Base-by-base conservation (phyloP, 1,139 yeast genomes). In the Saccharomyces hybrid region DNA sequence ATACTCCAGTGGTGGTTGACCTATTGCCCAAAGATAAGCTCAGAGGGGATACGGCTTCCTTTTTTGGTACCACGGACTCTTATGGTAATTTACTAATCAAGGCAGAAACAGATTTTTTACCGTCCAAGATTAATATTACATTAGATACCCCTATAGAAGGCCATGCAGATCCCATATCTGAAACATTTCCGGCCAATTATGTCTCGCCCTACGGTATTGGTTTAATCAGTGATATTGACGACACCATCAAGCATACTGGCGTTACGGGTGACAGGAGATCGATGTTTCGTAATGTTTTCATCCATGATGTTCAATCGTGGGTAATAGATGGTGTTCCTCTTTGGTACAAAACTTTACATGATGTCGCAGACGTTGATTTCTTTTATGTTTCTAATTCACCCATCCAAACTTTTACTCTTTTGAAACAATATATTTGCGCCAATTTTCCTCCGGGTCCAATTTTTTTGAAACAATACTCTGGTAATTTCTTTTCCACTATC, bases 341-440 rank as follows among this genome's bases (percentile, higher is more conserved):
- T 31, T 89, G 96, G 91, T 89, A 82, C 66, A 66, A 74, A 48
- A 63, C 71, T 60, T 64, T 83, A 59, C 57, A 57, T n/a, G 65
- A 68, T 34, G 63, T 64, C 16, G 69, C 72, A 49, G 76, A 81
- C 5, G 78, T 85, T 9, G 75, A 82, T 32, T 84, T 88, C 65
- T 96, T 90, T 67, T 95, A 93, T 66, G 98, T 95, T 1, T 90
- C 97, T 5, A 95, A 95, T 69, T 85, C 96, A 1, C 99, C 99
- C 0, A 87, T 95, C 83, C 98, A 91, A 69, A 72, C 93, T 38
- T 90, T 77, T 68, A 79, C 84, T 9, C 77, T 84, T 6, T 79
- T 93, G 50, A 66, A 75, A 20, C 80, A 82, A 51, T 93, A 84
- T 52, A 60, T 70, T 73, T 85, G 64, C 67, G 73, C 38, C 66